Evolutionary conservation across 2,329 filamentous ascomycete genomes (phyloP), one percentile per base, ranked within the genome.

Genomic region (Pseudofabraea citricarpa): DNA sequence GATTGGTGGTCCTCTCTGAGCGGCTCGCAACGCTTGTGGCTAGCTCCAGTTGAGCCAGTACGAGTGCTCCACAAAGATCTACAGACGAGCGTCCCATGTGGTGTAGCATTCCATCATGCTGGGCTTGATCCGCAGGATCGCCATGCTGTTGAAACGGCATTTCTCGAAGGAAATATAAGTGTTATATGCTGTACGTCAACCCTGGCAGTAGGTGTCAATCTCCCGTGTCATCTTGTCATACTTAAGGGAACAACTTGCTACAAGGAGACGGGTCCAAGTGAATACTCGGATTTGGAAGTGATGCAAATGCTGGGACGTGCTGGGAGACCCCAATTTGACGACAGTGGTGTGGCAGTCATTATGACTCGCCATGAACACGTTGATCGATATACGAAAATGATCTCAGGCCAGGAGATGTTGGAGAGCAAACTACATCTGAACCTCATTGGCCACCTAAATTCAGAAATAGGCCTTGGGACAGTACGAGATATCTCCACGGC

Each of bases 301-400:
- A 91, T 91, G 83, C 88, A 95, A 56, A 94, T 95, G 88, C 75
- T 94, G 38, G 88, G 88, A 6, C 80, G 88, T 50, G 88, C 88
- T 40, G 88, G 89, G 1, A 74, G 88, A 16, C 88, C 89, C 5
- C 89, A 94, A 56, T 94, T 90, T 49, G 89, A 91, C 54, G 74
- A 79, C 39, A 86, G 70, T 45, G 88, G 86, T 3, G 74, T 81
- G 29, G 89, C 86, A 9, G 81, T 93, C 13, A 90, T 95, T 43
- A 79, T 95, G 68, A 93, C 88, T 0, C 75, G 78, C 19, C 68
- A 72, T n/a, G 68, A 79, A 4, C 84, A 82, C 39, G 76, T 79
- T 5, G 56, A 71, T 2, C 73, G 77, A 39, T 94, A 93, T 56
- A 78, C 90, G 53, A 79, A 72, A 51, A 81, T 94, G 69, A 77